A percentile compares a stretch with the other conserved stretches of the same genome.
Evolutionary conservation across 352 stramenopile species (phyloP).

Genomic region (Phytophthora rubi): DNA sequence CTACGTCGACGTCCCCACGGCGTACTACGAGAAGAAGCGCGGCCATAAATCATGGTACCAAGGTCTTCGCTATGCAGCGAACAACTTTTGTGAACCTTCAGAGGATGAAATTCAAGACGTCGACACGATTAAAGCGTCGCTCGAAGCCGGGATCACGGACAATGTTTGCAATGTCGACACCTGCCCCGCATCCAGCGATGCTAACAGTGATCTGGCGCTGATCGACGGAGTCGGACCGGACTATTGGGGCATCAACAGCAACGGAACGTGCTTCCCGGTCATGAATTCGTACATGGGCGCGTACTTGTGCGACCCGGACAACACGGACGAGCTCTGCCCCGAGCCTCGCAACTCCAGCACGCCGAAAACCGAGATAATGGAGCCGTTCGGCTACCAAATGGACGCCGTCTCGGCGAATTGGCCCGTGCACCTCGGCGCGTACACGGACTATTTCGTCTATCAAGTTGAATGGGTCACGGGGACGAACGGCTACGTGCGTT

Average conservation of each 20-base stretch:
- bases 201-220: constrained; percentile 41
- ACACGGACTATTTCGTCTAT: constrained; percentile 66
- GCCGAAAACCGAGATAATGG: constrained; percentile 51
- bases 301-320: constrained; percentile 65
- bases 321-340: constrained; percentile 41
- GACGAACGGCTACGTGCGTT: constrained; percentile 64
- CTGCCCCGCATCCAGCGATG: constrained; percentile 52
- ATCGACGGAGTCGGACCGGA: constrained; percentile 44
- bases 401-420: constrained; percentile 84
- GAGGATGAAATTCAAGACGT: constrained; percentile 27
- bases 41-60: constrained; percentile 62
- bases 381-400: constrained; percentile 81
- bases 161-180: constrained; percentile 43
- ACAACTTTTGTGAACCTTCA: constrained; percentile 48
- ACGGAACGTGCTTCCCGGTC: constrained; percentile 64
- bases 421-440: constrained; percentile 63
- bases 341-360: constrained; percentile 40
- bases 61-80: constrained; percentile 51
- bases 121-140: constrained; percentile 29
- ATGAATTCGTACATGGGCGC: constrained; percentile 73
- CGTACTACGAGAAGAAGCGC: constrained; percentile 42
- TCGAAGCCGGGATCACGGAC: constrained; percentile 41
- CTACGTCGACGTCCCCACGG: constrained; percentile 48
- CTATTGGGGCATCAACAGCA: constrained; percentile 69
- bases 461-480: constrained; percentile 82